These are phyloP conservation scores for Penicillium egyptiacum DNA, from an alignment of 495 filamentous ascomycete species.

Conservation along the genomic window DNA sequence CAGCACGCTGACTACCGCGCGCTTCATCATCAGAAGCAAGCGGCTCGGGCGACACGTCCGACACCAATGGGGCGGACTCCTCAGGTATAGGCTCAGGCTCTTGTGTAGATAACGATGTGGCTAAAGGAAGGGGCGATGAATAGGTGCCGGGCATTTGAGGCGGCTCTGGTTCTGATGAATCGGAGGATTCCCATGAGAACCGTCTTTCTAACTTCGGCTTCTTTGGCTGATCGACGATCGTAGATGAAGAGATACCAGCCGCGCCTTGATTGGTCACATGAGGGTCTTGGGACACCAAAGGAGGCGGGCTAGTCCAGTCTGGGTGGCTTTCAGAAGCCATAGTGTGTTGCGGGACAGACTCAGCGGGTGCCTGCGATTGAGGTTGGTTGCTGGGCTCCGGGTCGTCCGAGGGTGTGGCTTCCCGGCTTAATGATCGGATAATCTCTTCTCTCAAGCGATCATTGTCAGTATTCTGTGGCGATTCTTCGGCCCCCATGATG, in stretches of 20 bases:
- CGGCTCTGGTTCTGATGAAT: slow-evolving; percentile 20
- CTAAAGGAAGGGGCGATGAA: slow-evolving; percentile 8
- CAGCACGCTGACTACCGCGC: slow-evolving; percentile 10
- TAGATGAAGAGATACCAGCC: slow-evolving; percentile 4
- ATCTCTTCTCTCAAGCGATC: slow-evolving; percentile 80
- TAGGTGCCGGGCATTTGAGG: slow-evolving; percentile 17
- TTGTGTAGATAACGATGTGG: slow-evolving; percentile 14
- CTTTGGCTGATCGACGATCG: slow-evolving; percentile 12
- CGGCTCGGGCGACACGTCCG: slow-evolving; percentile 22
- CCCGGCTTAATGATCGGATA: slow-evolving; percentile 67
- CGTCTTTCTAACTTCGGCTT: slow-evolving; percentile 34
- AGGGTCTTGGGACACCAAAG: slow-evolving; percentile 21
- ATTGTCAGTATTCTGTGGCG: slow-evolving; percentile 65
- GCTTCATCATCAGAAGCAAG: slow-evolving; percentile 18
- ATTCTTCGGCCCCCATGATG: slow-evolving; percentile 56
- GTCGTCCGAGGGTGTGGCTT: slow-evolving; percentile 38
- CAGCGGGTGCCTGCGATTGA: slow-evolving; percentile 35
- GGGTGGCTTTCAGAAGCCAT: slow-evolving; percentile 21
- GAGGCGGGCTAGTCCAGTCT: slow-evolving; percentile 17
- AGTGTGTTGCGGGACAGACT: slow-evolving; percentile 52
- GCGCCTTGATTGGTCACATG: slow-evolving; percentile 16
- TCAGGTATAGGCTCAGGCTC: slow-evolving; percentile 20
- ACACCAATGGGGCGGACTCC: slow-evolving; percentile 2
- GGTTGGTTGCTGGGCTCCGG: slow-evolving; percentile 28
- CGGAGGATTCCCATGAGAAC: slow-evolving; percentile 46